Evolutionary conservation across 2,329 filamentous ascomycete species (phyloP).

Genomic region (Pseudopyricularia cyperi): DNA sequence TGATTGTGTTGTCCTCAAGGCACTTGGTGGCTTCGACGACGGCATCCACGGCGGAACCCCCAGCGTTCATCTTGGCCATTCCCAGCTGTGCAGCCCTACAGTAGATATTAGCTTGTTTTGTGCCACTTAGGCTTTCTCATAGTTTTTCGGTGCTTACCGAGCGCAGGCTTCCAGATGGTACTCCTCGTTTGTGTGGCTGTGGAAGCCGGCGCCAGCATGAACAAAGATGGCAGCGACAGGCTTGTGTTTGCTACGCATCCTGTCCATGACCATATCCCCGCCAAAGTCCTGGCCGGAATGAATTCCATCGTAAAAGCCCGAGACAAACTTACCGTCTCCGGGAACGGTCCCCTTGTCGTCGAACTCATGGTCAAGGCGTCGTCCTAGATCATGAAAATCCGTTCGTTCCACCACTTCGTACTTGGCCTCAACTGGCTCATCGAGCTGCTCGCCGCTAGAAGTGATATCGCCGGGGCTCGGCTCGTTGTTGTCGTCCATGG

Average conservation of each 20-base stretch:
- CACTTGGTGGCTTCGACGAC: slow-evolving; percentile 79
- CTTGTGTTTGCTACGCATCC: slow-evolving; percentile 1
- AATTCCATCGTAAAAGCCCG: neutral
- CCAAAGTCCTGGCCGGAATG: neutral
- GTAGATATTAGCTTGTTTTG: neutral
- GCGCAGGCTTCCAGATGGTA: slow-evolving; percentile 78
- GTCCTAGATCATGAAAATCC: neutral
- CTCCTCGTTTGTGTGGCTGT: slow-evolving; percentile 74
- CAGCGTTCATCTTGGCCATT: slow-evolving; percentile 71
- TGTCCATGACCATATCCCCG: slow-evolving; percentile 1
- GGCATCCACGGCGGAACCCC: slow-evolving; percentile 72
- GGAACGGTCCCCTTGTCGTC: neutral
- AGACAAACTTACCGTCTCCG: neutral
- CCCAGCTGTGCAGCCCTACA: slow-evolving; percentile 66
- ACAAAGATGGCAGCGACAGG: slow-evolving; percentile 63
- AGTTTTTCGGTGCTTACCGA: slow-evolving; percentile 47
- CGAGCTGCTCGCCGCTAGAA: neutral
- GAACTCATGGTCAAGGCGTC: neutral
- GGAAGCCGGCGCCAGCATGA: slow-evolving; percentile 89
- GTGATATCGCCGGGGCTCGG: neutral
- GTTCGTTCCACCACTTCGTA: neutral
- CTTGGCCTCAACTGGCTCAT: neutral
- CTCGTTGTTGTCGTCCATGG: neutral
- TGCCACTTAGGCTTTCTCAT: too few relatives aligned
- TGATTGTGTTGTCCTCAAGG: slow-evolving; percentile 89